Percentiles rank a stretch among this genome's conserved stretches.
Conservation (phyloP, 2,329 filamentous ascomycete genomes). For the Pseudogymnoascus destructans region DNA sequence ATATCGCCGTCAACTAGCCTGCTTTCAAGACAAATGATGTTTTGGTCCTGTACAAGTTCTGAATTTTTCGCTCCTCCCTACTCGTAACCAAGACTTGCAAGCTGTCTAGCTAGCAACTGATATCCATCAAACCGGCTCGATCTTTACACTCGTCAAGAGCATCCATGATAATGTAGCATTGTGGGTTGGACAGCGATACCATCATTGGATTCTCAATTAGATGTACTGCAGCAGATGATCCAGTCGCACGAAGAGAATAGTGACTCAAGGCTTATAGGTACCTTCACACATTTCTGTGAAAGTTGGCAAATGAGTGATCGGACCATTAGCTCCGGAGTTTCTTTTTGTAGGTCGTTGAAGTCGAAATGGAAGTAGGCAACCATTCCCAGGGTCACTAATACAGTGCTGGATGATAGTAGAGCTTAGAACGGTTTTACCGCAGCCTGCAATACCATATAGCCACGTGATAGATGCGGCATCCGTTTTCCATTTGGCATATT, state of each 20-base stretch:
- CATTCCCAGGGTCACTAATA: neutral
- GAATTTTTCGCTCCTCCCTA: slow-evolving; percentile 21
- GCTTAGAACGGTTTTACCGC: slow-evolving; percentile 31
- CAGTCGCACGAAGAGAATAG: slow-evolving; percentile 21
- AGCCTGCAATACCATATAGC: slow-evolving; percentile 31
- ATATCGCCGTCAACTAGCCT: slow-evolving; percentile 22
- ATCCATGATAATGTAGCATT: slow-evolving; percentile 23
- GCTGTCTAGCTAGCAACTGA: neutral
- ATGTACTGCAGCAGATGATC: neutral
- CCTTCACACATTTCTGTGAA: slow-evolving; percentile 16
- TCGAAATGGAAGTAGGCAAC: slow-evolving; percentile 28
- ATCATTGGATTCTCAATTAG: slow-evolving; percentile 14
- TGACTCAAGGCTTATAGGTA: slow-evolving; percentile 18
- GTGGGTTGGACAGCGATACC: too few relatives aligned
- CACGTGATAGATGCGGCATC: slow-evolving; percentile 25
- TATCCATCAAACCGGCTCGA: neutral
- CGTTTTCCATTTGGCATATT: slow-evolving; percentile 26
- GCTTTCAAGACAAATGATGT: slow-evolving; percentile 18
- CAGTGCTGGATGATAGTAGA: slow-evolving; percentile 22
- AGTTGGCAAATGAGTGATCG: slow-evolving; percentile 29
- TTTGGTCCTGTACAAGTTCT: slow-evolving; percentile 7
- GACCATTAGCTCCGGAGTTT: slow-evolving; percentile 25
- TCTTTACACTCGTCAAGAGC: slow-evolving; percentile 23
- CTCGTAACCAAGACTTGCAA: slow-evolving; percentile 16
- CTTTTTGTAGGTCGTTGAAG: slow-evolving; percentile 29